Conservation (phyloP, 306 rosid species). For the Prunus fruticosa region DNA sequence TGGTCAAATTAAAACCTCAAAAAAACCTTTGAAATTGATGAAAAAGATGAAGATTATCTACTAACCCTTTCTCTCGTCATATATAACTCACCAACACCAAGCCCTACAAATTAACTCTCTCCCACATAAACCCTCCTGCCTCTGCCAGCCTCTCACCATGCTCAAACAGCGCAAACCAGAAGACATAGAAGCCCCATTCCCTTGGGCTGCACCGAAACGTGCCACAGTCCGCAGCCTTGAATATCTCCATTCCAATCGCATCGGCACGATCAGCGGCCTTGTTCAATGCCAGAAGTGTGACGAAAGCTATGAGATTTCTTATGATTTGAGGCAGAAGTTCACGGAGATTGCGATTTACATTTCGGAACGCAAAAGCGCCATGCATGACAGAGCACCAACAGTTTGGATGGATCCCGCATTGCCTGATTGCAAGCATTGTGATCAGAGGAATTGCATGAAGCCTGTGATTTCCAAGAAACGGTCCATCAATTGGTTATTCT, state of each 20-base stretch:
- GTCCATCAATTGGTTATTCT: constrained; percentile 29
- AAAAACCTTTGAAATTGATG: too few species aligned
- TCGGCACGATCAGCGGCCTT: neutral
- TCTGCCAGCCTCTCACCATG: too few species aligned
- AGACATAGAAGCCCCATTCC: neutral
- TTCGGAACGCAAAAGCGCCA: neutral
- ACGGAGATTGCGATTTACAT: neutral
- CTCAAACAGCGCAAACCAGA: neutral
- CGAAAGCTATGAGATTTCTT: neutral
- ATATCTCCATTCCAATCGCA: neutral
- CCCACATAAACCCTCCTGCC: too few species aligned
- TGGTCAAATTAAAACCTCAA: too few species aligned
- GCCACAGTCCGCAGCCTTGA: neutral
- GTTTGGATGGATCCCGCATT: constrained; percentile 19
- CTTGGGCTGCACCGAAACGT: constrained; percentile 18
- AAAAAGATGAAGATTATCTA: too few species aligned
- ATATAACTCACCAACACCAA: too few species aligned
- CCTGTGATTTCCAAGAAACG: constrained; percentile 10
- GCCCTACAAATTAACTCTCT: too few species aligned
- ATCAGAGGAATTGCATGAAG: constrained; percentile 14
- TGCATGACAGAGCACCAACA: constrained; percentile 20
- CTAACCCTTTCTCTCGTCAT: too few species aligned
- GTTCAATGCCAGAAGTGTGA: constrained; percentile 16
- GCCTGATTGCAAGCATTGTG: constrained; percentile 12
- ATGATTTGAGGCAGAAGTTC: neutral